Percentiles rank a stretch among this genome's conserved stretches.
These are phyloP conservation scores for Oryza glumipatula DNA, from an alignment of 176 grass and related monocot genomes.

Conservation along the genomic window DNA sequence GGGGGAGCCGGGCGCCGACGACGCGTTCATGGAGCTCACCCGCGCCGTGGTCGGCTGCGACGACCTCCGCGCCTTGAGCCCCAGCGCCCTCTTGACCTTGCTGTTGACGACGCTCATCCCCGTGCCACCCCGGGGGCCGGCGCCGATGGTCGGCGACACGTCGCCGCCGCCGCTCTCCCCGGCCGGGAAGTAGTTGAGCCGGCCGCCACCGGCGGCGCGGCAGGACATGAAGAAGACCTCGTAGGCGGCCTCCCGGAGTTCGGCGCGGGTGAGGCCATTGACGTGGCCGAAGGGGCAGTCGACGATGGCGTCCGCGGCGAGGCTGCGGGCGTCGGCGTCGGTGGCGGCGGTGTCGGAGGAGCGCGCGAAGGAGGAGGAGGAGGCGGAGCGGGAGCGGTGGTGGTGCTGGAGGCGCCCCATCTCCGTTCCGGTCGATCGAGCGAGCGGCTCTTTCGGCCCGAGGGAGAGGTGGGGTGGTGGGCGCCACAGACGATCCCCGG, in stretches of 20 bases:
- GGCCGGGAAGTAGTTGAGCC: conserved; percentile 41
- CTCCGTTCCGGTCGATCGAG: conserved; percentile 34
- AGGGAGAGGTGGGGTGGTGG: conserved; percentile 30
- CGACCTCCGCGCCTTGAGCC: conserved; percentile 68
- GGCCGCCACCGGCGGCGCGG: conserved; percentile 44
- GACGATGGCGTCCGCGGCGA: conserved; percentile 35
- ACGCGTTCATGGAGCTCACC: conserved; percentile 41
- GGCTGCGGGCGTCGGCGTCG: conserved; percentile 34
- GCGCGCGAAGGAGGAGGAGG: conserved; percentile 56
- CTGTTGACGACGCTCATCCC: conserved; percentile 82
- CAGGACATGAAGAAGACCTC: conserved; percentile 95
- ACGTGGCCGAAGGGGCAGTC: conserved; percentile 70
- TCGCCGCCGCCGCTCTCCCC: conserved; percentile 7
- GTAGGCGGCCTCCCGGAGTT: conserved; percentile 82
- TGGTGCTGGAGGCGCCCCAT: conserved; percentile 48
- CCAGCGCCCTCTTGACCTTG: conserved; percentile 70
- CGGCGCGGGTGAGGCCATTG: conserved; percentile 52
- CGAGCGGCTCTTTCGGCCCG: conserved; percentile 37
- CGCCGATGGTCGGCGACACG: conserved; percentile 46
- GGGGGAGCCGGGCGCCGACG: conserved; percentile 54
- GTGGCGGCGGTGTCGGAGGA: conserved; percentile 40
- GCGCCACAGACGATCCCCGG: conserved; percentile 3
- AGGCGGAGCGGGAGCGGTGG: conserved; percentile 54
- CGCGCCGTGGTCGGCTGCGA: conserved; percentile 54
- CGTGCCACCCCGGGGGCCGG: conserved; percentile 68